These are phyloP conservation scores for Thraustochytrium striatum DNA, from an alignment of 352 stramenopile genomes.

Conservation along the genomic window DNA sequence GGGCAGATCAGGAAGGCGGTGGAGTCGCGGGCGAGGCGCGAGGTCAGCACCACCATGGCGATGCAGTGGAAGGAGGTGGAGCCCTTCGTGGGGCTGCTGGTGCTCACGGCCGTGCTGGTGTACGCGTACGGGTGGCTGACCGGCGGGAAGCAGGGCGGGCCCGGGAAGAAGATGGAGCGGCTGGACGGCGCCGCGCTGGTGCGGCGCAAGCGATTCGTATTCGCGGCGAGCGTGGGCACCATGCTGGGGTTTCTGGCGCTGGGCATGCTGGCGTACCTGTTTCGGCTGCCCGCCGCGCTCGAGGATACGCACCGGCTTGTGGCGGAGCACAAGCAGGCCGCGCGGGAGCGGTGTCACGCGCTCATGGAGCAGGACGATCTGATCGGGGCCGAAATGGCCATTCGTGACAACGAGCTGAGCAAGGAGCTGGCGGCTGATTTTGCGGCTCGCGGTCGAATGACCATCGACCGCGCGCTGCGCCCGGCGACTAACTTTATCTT, in stretches of 20 bases:
- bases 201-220: neutral
- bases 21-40: neutral
- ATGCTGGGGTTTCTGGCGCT: constrained; percentile 18
- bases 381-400: neutral
- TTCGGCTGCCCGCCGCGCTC: neutral
- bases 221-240: neutral
- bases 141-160: neutral
- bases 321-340: neutral
- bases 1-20: neutral
- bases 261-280: neutral
- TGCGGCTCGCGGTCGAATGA: neutral
- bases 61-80: constrained; percentile 40
- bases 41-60: neutral
- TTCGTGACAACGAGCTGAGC: constrained; percentile 6
- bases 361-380: constrained; percentile 27
- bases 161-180: neutral
- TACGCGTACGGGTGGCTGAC: neutral
- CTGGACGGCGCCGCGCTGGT: neutral
- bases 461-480: constrained; percentile 11
- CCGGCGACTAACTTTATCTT: constrained; percentile 16
- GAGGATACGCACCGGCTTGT: constrained; percentile 11
- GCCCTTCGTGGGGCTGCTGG: constrained; percentile 32
- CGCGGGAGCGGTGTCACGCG: constrained; percentile 5
- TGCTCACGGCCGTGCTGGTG: neutral
- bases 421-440: neutral